A percentile compares a stretch with the other conserved stretches of the same genome.
phyloP scores from a whole-genome alignment of 805 yeast species.

The Cyberlindnera euphorbiae region DNA sequence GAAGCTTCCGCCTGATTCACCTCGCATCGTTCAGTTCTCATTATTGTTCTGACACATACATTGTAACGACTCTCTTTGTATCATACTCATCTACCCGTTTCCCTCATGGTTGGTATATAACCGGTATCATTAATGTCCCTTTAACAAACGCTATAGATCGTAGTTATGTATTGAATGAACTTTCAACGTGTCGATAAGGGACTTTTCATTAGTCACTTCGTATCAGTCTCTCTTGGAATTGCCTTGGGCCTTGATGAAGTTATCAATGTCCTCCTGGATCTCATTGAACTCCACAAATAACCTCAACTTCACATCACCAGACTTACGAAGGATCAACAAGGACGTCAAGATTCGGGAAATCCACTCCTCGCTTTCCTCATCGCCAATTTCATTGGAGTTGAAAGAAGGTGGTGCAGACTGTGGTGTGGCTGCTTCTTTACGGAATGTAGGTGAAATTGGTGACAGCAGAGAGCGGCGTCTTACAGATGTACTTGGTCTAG shows the following conservation, averaged over 20 bases:
- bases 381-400: constrained; percentile 27
- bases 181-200: too few species aligned
- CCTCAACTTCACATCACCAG: constrained; percentile 14
- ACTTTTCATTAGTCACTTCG: too few species aligned
- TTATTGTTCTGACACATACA: constrained; percentile 14
- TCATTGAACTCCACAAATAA: constrained; percentile 23
- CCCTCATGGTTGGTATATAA: too few species aligned
- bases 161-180: too few species aligned
- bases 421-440: constrained; percentile 7
- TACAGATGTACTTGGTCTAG: too few species aligned
- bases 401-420: constrained; percentile 18
- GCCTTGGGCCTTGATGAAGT: constrained; percentile 3
- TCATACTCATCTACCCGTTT: too few species aligned
- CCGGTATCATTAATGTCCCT: too few species aligned
- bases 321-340: constrained; percentile 17
- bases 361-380: constrained; percentile 55
- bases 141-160: too few species aligned
- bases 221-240: background rate
- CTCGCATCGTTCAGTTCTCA: too few species aligned
- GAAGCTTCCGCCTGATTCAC: constrained; percentile 1
- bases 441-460: too few species aligned
- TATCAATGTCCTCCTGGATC: constrained; percentile 22
- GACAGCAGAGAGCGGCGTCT: too few species aligned
- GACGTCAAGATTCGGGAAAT: constrained; percentile 39
- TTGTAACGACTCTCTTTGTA: constrained; percentile 24